phyloP scores from a whole-genome alignment of 1,284 basidiomycete species.

The Pascua sp. region DNA sequence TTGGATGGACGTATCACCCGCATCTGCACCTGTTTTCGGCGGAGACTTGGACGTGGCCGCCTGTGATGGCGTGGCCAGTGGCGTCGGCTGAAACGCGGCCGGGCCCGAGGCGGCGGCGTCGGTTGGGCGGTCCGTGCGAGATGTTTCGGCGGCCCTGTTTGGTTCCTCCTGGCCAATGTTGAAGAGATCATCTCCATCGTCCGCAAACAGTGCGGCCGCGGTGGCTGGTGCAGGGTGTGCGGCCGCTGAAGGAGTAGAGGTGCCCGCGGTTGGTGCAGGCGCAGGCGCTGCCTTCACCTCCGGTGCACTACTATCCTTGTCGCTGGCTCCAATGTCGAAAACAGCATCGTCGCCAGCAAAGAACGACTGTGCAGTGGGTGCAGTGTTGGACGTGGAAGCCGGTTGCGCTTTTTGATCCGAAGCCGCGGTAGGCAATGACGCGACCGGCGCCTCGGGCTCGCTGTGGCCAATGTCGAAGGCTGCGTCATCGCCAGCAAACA shows the following conservation, averaged over 20 bases:
- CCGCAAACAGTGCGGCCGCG: not conserved
- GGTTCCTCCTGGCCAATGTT: not conserved
- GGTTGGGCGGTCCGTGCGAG: not conserved
- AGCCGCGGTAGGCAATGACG: too few species aligned
- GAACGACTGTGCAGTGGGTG: too few species aligned
- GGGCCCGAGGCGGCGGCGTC: not conserved
- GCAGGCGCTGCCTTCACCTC: too few species aligned
- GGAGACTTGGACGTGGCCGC: constrained; percentile 2
- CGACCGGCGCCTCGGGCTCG: not conserved
- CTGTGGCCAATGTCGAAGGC: constrained; percentile 14
- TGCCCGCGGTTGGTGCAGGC: too few species aligned
- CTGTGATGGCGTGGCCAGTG: constrained; percentile 5
- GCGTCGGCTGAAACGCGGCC: too few species aligned
- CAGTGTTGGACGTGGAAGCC: not conserved
- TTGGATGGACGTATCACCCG: constrained; percentile 24
- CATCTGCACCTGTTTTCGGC: not conserved
- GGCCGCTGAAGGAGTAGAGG: not conserved
- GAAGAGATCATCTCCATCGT: constrained; percentile 11
- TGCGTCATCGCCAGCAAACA: constrained; percentile 16
- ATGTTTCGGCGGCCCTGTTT: not conserved
- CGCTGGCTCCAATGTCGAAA: too few species aligned
- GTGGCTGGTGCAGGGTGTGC: not conserved
- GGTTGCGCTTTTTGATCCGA: not conserved
- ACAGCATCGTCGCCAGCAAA: too few species aligned
- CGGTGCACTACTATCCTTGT: too few species aligned